These are phyloP conservation scores for Trichoderma sp. DNA, from an alignment of 2,329 filamentous ascomycete genomes.

Conservation along the genomic window DNA sequence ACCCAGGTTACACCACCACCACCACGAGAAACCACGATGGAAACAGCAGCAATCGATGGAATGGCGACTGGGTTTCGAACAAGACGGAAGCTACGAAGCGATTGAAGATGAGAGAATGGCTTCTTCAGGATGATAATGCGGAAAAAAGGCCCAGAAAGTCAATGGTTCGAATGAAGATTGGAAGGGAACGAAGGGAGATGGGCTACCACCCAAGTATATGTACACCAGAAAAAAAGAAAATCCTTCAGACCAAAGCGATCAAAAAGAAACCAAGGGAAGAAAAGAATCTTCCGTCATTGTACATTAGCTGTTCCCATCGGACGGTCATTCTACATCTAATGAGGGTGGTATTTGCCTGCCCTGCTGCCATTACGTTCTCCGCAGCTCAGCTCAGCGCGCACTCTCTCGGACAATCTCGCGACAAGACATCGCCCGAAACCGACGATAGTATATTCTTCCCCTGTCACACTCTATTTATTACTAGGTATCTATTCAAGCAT, in stretches of 20 bases:
- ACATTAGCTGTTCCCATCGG: neutral
- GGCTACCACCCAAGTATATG: slow-evolving; percentile 5
- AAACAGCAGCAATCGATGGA: too few relatives aligned
- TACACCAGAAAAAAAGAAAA: neutral
- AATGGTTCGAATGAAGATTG: neutral
- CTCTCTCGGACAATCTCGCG: neutral
- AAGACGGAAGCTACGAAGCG: neutral
- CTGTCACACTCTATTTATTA: neutral
- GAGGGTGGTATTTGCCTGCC: too few relatives aligned
- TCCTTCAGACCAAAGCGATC: neutral
- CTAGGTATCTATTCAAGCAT: neutral
- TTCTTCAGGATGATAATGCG: too few relatives aligned
- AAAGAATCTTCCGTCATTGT: slow-evolving; percentile 4
- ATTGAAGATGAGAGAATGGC: neutral
- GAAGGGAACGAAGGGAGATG: neutral
- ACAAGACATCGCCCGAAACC: neutral
- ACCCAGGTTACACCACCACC: neutral
- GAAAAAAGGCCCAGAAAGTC: too few relatives aligned
- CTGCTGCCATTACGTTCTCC: neutral
- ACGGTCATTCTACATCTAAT: neutral
- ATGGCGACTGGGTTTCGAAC: too few relatives aligned
- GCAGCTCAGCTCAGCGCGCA: slow-evolving; percentile 11
- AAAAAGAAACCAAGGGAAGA: too few relatives aligned
- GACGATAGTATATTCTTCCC: neutral
- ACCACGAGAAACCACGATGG: too few relatives aligned